Percentiles rank a stretch among this genome's conserved stretches.
Conservation (phyloP, 805 yeast species). For the Lipomyces oligophaga region DNA sequence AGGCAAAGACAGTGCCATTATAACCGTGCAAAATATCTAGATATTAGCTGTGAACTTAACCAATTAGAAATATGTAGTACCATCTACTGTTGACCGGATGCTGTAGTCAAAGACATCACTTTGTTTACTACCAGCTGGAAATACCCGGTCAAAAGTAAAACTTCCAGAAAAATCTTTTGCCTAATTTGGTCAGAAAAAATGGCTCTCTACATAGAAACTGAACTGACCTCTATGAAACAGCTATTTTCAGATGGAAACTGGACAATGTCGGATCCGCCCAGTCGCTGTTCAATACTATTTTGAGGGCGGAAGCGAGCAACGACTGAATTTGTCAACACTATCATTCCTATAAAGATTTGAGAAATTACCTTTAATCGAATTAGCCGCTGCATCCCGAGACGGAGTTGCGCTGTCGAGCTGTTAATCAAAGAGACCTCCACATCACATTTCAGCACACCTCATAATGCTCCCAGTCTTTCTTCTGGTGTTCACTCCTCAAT, state of each 20-base stretch:
- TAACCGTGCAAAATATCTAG: constrained; percentile 66
- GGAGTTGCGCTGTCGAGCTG: constrained; percentile 9
- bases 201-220: background rate
- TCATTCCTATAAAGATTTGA: no score
- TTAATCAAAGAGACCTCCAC: no score
- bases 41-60: background rate
- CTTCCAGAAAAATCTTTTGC: constrained; percentile 27
- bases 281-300: constrained; percentile 38
- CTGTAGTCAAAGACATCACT: constrained; percentile 56
- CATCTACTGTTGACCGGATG: constrained; percentile 56
- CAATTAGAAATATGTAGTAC: constrained; percentile 9
- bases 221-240: constrained; percentile 28
- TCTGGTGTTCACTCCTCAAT: no score
- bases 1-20: constrained; percentile 72
- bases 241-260: constrained; percentile 32
- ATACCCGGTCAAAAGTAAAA: constrained; percentile 66
- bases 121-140: constrained; percentile 51
- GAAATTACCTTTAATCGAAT: constrained; percentile 22
- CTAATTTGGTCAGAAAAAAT: constrained; percentile 1
- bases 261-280: constrained; percentile 29
- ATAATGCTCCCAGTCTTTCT: no score
- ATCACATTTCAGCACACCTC: no score
- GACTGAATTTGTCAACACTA: no score
- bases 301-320: constrained; percentile 70
- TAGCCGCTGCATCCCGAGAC: constrained; percentile 12